phyloP scores from a whole-genome alignment of 2,329 filamentous ascomycete genomes.

The Blastomyces emzantsi region DNA sequence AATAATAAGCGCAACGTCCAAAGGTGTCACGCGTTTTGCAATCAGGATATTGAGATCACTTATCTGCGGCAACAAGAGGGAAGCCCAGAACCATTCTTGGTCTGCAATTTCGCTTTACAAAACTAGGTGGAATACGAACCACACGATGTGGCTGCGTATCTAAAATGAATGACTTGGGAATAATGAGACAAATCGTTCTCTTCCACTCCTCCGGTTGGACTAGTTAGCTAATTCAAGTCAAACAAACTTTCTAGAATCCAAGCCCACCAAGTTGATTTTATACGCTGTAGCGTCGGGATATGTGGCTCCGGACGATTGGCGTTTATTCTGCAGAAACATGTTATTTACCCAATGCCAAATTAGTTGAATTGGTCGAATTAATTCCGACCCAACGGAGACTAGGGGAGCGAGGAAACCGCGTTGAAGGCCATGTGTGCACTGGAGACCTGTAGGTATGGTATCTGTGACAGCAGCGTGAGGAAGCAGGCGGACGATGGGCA shows the following conservation, averaged over 20 bases:
- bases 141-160: background rate
- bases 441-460: no score
- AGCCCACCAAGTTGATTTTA: background rate
- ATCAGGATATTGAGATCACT: background rate
- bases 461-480: no score
- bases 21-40: background rate
- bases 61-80: background rate
- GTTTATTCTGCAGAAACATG: no score
- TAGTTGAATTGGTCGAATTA: no score
- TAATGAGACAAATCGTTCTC: background rate
- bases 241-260: background rate
- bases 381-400: no score
- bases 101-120: background rate
- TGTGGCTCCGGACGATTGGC: background rate
- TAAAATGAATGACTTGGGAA: background rate
- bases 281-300: background rate
- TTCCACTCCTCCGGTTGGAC: background rate
- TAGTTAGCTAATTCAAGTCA: background rate
- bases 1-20: background rate
- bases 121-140: background rate
- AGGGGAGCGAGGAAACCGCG: no score
- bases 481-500: no score
- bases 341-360: no score
- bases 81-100: background rate
- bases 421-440: no score